These are phyloP conservation scores for Chrysanthemum seticuspe DNA, from an alignment of 129 eudicot genomes.

Conservation along the genomic window DNA sequence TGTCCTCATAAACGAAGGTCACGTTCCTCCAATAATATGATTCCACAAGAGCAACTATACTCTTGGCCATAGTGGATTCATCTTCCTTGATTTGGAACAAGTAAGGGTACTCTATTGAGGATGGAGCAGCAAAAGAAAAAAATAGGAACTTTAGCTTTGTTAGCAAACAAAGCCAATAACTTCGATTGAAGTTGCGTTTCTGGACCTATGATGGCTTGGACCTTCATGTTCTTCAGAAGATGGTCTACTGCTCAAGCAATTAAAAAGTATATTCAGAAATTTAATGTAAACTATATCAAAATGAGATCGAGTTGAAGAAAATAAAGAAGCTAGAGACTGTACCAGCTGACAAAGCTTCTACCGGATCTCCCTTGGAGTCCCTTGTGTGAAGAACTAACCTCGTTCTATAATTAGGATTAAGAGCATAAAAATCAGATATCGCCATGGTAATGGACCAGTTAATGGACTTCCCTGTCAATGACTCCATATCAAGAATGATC, in stretches of 20 bases:
- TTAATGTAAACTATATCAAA: no score
- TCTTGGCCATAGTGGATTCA: slow-evolving; percentile 15
- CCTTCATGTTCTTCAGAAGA: slow-evolving; percentile 29
- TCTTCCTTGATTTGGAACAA: slow-evolving; percentile 26
- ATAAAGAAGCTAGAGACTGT: neutral
- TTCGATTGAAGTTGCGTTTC: slow-evolving; percentile 18
- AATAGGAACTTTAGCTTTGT: slow-evolving; percentile 32
- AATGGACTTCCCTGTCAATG: no score
- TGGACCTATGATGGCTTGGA: slow-evolving; percentile 30
- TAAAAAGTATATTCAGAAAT: neutral
- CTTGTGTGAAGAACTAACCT: no score
- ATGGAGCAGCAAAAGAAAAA: slow-evolving; percentile 16
- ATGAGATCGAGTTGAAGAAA: no score
- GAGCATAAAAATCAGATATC: no score
- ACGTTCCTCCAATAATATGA: slow-evolving; percentile 29
- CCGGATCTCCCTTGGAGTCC: no score
- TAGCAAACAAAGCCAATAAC: slow-evolving; percentile 3
- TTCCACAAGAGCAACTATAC: slow-evolving; percentile 23
- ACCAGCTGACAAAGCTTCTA: no score
- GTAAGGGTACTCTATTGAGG: slow-evolving; percentile 23
- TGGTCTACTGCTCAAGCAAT: slow-evolving; percentile 16
- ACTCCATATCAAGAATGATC: no score
- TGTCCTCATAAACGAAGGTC: slow-evolving; percentile 26
- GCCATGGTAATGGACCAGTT: no score
- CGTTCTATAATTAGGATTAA: no score